Evolutionary conservation across 495 filamentous ascomycete genomes (phyloP), one percentile per base, ranked within the genome.

Genomic region (Mytilinidion resinicola): DNA sequence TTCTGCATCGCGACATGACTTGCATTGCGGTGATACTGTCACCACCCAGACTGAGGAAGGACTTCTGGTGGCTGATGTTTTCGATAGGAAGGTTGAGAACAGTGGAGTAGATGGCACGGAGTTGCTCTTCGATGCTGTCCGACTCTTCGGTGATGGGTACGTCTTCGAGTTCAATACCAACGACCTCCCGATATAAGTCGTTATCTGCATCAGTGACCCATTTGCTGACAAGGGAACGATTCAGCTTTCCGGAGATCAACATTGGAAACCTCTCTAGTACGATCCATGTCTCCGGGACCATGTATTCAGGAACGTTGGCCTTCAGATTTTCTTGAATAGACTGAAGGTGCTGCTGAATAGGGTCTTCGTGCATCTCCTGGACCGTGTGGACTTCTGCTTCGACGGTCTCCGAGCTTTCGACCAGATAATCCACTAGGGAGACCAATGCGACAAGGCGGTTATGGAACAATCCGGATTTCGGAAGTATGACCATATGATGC

Each of bases 21-120:
- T 62, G 60, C 59, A 66, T 62, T 1, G 63, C 63, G 10, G 63
- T 59, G 52, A 62, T 57, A 3, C 54, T 57, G 36, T 62, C 60
- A 14, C 60, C 60, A n/a, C 54, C 53, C 12, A 57, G 51, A 37
- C 60, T 59, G 4, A 66, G 51, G 42, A 66, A 66, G 11, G 63
- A 52, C n/a, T 56, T 54, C 10, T 52, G 41, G 1, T 47, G 54
- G 19, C 49, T 48, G 19, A 53, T 43, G 10, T 57, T 47, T 10
- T 38, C 25, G 1, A 43, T 20, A 1, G 60, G 48, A 1, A 62
- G 14, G 19, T 62, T 63, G 25, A 59, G 56, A 43, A 59, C 61
- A 9, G 49, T 53, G 11, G 49, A 36, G 9, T 52, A 37, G 33
- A 62, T 57, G 5, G 55, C 53, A 51, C 59, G 53, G 39, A 62